These are phyloP conservation scores for Cladorrhinum sp. DNA, from an alignment of 2,329 filamentous ascomycete species.

Conservation along the genomic window DNA sequence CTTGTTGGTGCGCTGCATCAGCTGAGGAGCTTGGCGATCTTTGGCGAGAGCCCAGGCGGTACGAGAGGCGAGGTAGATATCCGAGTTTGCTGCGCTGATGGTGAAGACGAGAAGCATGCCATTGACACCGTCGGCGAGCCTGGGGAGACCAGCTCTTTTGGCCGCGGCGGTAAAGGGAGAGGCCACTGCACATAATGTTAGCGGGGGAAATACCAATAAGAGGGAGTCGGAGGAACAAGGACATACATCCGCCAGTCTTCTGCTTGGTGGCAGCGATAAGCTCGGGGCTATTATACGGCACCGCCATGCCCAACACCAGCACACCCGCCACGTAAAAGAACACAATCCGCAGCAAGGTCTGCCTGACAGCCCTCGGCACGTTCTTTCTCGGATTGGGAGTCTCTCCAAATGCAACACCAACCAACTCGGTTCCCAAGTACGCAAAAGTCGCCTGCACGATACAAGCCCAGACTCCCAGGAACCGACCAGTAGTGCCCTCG, in stretches of 20 bases:
- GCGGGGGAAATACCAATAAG: neutral
- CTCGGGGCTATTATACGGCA: slow-evolving; percentile 54
- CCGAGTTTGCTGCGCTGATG: slow-evolving; percentile 59
- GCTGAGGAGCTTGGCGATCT: slow-evolving; percentile 39
- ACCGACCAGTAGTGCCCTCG: slow-evolving; percentile 34
- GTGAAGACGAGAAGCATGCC: slow-evolving; percentile 58
- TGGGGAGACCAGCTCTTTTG: slow-evolving; percentile 46
- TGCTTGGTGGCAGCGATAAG: slow-evolving; percentile 43
- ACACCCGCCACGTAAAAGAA: slow-evolving; percentile 67
- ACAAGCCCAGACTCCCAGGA: slow-evolving; percentile 41
- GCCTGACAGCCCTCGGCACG: slow-evolving; percentile 64
- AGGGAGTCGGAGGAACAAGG: neutral
- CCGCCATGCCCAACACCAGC: slow-evolving; percentile 63
- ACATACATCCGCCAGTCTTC: slow-evolving; percentile 33
- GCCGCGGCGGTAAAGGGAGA: slow-evolving; percentile 54
- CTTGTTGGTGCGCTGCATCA: slow-evolving; percentile 35
- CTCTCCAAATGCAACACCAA: slow-evolving; percentile 67
- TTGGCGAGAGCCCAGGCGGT: slow-evolving; percentile 40
- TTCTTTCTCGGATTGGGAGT: slow-evolving; percentile 65
- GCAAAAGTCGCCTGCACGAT: slow-evolving; percentile 40
- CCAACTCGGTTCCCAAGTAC: slow-evolving; percentile 55
- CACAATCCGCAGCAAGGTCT: slow-evolving; percentile 67
- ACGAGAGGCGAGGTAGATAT: slow-evolving; percentile 47
- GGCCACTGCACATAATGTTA: slow-evolving; percentile 38
- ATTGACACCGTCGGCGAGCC: slow-evolving; percentile 57